Evolutionary conservation across 306 rosid genomes (phyloP), one percentile per base, ranked within the genome.

Genomic region (Citrullus colocynthis): DNA sequence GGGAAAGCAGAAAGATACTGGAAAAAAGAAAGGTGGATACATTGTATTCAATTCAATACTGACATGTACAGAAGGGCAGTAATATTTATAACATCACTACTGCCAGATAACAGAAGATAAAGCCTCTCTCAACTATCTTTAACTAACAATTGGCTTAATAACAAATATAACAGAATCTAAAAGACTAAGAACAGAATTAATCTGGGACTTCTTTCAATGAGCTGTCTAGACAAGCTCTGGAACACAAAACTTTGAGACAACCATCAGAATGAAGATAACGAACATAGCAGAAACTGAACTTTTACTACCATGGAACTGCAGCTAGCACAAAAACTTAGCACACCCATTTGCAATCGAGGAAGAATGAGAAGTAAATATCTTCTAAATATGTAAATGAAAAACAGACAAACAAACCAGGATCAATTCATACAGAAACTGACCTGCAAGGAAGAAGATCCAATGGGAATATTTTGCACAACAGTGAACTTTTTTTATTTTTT

Each of bases 361-460:
- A 70, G 11, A 70, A 70, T 45, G 36, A 70, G 18, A 70, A 21
- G 21, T 44, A 70, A 48, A 24, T 44, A 1, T 7, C 72, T 15
- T 64, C 28, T 64, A 36, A 64, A 2, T 17, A 36, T 60, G 39
- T 2, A 13, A 61, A 11, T 9, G 44, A 20, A 34, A 41, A n/a
- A 66, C 32, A 66, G 28, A 37, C 2, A 1, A n/a, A 66, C 54
- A 67, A 41, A 65, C 28, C 42, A 61, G 30, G 49, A 65, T 18
- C 30, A 65, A 65, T 5, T 39, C 7, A 12, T 39, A 66, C 51
- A 24, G 76, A 12, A 44, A 48, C 76, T 45, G 12, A 71, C 76
- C 76, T 71, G 76, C 76, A 48, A 21, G 58, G 58, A 48, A 65
- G 51, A 65, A 71, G 59, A 15, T 71, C 76, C 76, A 48, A 14